Evolutionary conservation across 2,329 filamentous ascomycete genomes (phyloP), one percentile per base, ranked within the genome.

Genomic region (Ophiosphaerella korrae): DNA sequence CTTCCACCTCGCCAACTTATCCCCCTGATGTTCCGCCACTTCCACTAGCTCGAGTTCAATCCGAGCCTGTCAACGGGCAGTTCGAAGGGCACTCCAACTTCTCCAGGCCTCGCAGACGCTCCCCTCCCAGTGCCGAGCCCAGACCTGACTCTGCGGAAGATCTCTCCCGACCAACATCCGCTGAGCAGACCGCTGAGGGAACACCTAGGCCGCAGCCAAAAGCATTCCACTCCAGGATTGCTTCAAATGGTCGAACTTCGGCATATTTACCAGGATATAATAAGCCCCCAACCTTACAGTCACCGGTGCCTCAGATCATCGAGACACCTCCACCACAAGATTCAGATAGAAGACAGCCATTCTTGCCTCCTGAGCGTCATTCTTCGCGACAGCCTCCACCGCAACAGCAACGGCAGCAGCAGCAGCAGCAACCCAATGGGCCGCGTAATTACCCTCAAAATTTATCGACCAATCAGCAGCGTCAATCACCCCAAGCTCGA

Each of bases 21-120:
- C 39, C 66, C 23, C 58, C 64, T n/a, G 81, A 79, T 23, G 55
- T 64, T 7, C 63, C 63, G 12, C 62, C 61, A 13, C 42, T 64
- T 3, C 78, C 84, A 6, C 74, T 91, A 31, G 76, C 79, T 5
- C 81, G 86, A 58, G 84, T 89, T 1, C 84, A 88, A 65, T 90
- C 90, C 3, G 90, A 93, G 64, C 87, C 89, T 3, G 74, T 81
- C 23, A 74, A 78, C 7, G 70, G 52, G 42, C 47, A 63, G 11
- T 64, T 67, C 23, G 64, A 71, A 47, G 52, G 62, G 1, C 55
- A 70, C 8, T 74, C 77, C 39, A 88, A 87, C 61, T 87, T 84
- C 64, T 88, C 87, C 9, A 78, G 84, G 7, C 85, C 87, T 70
- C 60, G 63, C 23, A 66, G 60, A 52, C 66, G 65, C 31, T 66